Base-by-base conservation (phyloP, 2,329 filamentous ascomycete genomes). In the Rhinocladiella similis region DNA sequence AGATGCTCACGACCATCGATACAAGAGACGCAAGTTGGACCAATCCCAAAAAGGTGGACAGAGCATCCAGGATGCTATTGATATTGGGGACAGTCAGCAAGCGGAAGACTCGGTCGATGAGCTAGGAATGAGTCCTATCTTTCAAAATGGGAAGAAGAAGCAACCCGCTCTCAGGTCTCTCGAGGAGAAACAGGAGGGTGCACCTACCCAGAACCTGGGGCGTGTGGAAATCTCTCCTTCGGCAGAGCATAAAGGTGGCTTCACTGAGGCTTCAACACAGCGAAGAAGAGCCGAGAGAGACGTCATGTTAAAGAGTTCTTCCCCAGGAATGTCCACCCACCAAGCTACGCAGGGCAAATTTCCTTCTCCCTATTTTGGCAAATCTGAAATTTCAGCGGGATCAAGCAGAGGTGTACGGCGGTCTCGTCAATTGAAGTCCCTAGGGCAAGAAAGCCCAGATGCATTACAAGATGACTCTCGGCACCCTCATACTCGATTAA, bases 31-130 rank as follows among this genome's bases (percentile, higher is more conserved):
- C 19, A 61, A 51, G 35, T 27, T 52, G n/a, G 51, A 42, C n/a
- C 33, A 51, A 27, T 20, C 38, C 22, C 42, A 27, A 22, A 16
- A 20, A 33, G 18, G 13, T 18, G 56, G 50, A 33, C 27, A 41
- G 18, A 42, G 43, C 45, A 33, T 41, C 18, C 33, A 16, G 1
- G 48, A 49, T 5, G 41, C 49, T 6, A 56, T 61, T 47, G 33
- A 16, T 25, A 9, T 55, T 14, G 53, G 57, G 20, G 47, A 57
- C 38, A 53, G 47, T 16, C 50, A 62, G 29, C 25, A 19, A 10
- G 29, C 16, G 9, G 47, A 59, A 35, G 56, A 59, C 36, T 62
- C 59, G 19, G 29, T 53, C 42, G 59, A 62, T 45, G 59, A 62
- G 42, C 51, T 62, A 33, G 20, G 38, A n/a, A 45, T 62, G 12